Base-by-base conservation (phyloP, 2,329 filamentous ascomycete species). In the Fusarium burgessii region DNA sequence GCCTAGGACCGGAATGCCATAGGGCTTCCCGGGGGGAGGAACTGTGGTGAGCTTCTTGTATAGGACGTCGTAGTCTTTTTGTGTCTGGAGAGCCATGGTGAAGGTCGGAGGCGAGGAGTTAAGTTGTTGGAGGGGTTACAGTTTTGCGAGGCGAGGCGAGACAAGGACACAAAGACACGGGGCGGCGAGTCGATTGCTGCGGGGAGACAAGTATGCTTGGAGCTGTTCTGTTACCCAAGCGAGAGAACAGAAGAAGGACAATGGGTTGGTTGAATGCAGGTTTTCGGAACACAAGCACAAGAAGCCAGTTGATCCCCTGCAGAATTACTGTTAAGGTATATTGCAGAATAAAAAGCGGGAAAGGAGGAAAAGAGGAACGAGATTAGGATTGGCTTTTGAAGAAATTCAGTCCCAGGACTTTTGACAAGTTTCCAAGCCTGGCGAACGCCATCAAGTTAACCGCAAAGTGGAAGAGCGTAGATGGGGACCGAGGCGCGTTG, bases 1-100 rank as follows among this genome's bases (percentile, higher is more conserved):
- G 68, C 92, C 92, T 2, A 94, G 91, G 23, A 99, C 76, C 15
- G 93, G 84, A 17, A 97, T 85, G 47, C 92, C 92, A 79, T 96
- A 96, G 2, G 94, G 93, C 51, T 89, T 84, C 71, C 94, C 94
- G 12, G 91, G 88, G 6, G 93, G 90, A 50, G 94, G 93, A 18
- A 88, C 86, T 61, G 83, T 79, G 55, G 85, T 82, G 62, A 93
- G 82, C 78, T 90, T 88, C 70, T 82, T 79, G 74, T 86, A 82
- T 70, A 82, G 80, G 42, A 84, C 82, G 58, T 77, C 69, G 45
- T 77, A 73, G 71, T 81, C 77, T 57, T 72, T 74, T 66, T 75
- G 71, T 63, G 70, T 72, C 42, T 70, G 70, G 60, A 77, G 75
- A 59, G 80, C 73, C 80, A 82, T 81, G 66, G 60, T 75, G 74